These are phyloP conservation scores for Uronychia setigera DNA, from an alignment of 73 alveolate genomes.

Conservation along the genomic window DNA sequence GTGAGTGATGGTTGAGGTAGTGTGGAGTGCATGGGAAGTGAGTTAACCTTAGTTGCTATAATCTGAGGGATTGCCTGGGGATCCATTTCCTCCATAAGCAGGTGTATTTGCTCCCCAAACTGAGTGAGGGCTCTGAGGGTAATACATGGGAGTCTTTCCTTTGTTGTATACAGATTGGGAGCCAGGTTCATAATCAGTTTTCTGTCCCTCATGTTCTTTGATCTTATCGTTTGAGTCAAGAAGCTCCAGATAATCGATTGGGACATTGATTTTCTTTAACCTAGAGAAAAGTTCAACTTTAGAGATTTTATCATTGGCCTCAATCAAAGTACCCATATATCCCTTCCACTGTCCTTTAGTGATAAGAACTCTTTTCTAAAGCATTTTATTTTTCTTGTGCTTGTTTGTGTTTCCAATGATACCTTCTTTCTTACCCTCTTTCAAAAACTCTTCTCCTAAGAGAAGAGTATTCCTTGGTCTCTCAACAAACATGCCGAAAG, in stretches of 20 bases:
- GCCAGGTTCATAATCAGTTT: slow-evolving; percentile 23
- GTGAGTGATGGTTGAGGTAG: too few species aligned
- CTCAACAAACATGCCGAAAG: slow-evolving; percentile 46
- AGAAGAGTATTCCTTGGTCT: background rate
- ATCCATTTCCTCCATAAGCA: too few species aligned
- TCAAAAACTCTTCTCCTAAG: slow-evolving; percentile 16
- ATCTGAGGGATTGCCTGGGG: too few species aligned
- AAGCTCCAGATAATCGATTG: background rate
- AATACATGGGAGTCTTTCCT: slow-evolving; percentile 51
- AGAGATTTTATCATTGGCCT: slow-evolving; percentile 1
- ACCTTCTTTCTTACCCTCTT: slow-evolving; percentile 5
- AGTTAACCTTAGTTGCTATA: too few species aligned
- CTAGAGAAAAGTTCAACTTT: slow-evolving; percentile 12
- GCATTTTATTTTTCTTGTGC: background rate
- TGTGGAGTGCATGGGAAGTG: too few species aligned
- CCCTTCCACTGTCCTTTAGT: slow-evolving; percentile 29
- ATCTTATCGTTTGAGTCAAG: background rate
- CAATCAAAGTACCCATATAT: slow-evolving; percentile 6
- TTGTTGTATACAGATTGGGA: slow-evolving; percentile 26
- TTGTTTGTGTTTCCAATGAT: background rate
- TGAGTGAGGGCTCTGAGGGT: slow-evolving; percentile 43
- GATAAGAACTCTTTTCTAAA: slow-evolving; percentile 11
- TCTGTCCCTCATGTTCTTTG: slow-evolving; percentile 5
- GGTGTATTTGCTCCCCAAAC: background rate
- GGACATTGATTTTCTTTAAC: background rate